Conservation (phyloP, 306 rosid species). For the Elaeagnus macrophylla region DNA sequence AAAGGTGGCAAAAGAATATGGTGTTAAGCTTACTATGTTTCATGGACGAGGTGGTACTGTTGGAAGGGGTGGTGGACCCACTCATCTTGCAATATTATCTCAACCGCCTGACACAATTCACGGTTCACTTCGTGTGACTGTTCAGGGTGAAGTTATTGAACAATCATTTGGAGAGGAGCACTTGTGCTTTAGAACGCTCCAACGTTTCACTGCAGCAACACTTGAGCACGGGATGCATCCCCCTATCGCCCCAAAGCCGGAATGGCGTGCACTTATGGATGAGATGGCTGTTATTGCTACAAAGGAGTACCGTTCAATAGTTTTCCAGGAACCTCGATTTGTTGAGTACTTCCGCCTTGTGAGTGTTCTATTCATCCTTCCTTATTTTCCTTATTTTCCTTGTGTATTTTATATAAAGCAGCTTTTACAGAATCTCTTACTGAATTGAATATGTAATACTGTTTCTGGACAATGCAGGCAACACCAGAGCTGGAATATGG, state of each 20-base stretch:
- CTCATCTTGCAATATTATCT: constrained; percentile 94
- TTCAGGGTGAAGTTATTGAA: constrained; percentile 97
- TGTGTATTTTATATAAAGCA: not conserved
- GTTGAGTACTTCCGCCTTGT: constrained; percentile 92
- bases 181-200: constrained; percentile 92
- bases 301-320: constrained; percentile 81
- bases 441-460: not conserved
- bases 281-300: constrained; percentile 88
- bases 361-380: constrained; percentile 24
- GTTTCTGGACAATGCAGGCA: constrained; percentile 46
- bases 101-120: constrained; percentile 97
- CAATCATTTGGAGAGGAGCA: constrained; percentile 98
- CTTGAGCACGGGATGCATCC: constrained; percentile 99
- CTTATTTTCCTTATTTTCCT: not conserved
- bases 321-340: constrained; percentile 89
- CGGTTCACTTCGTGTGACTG: constrained; percentile 91
- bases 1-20: constrained; percentile 69
- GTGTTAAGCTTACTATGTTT: constrained; percentile 89
- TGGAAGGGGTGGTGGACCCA: constrained; percentile 99
- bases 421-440: not conserved
- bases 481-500: constrained; percentile 98
- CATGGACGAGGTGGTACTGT: constrained; percentile 99
- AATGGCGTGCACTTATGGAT: constrained; percentile 97
- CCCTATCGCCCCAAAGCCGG: constrained; percentile 84
- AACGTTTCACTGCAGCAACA: constrained; percentile 91